phyloP scores from a whole-genome alignment of 2,329 filamentous ascomycete genomes.

The Penicillium sclerotiorum region DNA sequence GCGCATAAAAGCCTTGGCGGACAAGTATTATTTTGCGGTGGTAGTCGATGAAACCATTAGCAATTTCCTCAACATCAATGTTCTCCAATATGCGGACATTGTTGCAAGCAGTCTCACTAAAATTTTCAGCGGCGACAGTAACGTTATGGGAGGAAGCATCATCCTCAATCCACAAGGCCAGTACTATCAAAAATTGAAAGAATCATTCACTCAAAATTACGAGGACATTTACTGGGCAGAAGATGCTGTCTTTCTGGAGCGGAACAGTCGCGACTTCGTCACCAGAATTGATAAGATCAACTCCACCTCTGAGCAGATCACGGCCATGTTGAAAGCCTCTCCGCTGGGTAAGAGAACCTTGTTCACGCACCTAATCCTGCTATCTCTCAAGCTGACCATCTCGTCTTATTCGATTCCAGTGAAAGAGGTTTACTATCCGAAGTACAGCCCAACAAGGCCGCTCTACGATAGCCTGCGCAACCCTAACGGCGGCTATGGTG shows the following conservation, averaged over 20 bases:
- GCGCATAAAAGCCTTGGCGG: constrained; percentile 77
- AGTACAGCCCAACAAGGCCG: constrained; percentile 67
- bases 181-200: constrained; percentile 72
- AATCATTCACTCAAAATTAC: constrained; percentile 65
- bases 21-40: constrained; percentile 83
- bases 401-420: constrained; percentile 55
- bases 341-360: constrained; percentile 49
- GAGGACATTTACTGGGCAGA: constrained; percentile 94
- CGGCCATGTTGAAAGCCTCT: constrained; percentile 66
- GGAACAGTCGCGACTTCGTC: constrained; percentile 91
- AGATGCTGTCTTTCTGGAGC: constrained; percentile 91
- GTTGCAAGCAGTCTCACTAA: constrained; percentile 96
- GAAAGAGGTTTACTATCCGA: constrained; percentile 84
- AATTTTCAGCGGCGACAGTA: constrained; percentile 95
- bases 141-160: constrained; percentile 89
- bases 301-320: constrained; percentile 79
- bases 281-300: constrained; percentile 83
- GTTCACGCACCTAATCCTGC: neutral
- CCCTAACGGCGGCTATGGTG: constrained; percentile 80
- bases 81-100: constrained; percentile 84
- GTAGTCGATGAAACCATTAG: constrained; percentile 96
- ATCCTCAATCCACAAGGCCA: constrained; percentile 68
- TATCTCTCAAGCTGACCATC: neutral
- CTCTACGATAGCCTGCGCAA: constrained; percentile 80
- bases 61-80: constrained; percentile 94